Percentiles rank a stretch among this genome's conserved stretches.
Conservation (phyloP, 139 green algal species). For the Mesostigma viride region DNA sequence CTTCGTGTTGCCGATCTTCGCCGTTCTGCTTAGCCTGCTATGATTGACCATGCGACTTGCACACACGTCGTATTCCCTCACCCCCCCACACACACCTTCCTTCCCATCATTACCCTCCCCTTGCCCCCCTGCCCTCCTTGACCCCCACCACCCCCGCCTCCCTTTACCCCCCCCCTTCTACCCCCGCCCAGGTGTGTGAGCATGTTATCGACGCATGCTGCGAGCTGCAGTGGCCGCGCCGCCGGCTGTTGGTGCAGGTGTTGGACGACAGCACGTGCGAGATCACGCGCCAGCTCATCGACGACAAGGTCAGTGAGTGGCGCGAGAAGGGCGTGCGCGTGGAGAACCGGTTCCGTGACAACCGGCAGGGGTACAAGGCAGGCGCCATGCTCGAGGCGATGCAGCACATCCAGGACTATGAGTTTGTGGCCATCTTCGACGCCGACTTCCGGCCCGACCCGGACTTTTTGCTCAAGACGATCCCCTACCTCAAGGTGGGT, state of each 20-base stretch:
- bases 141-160: too few relatives aligned
- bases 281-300: slow-evolving; percentile 40
- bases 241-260: slow-evolving; percentile 57
- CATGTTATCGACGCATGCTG: slow-evolving; percentile 62
- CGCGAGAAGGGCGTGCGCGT: slow-evolving; percentile 52
- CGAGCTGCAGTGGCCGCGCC: slow-evolving; percentile 55
- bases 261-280: slow-evolving; percentile 69
- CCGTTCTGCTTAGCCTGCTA: too few relatives aligned
- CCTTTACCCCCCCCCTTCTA: too few relatives aligned
- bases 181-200: slow-evolving; percentile 46
- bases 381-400: slow-evolving; percentile 52
- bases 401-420: slow-evolving; percentile 16
- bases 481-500: slow-evolving; percentile 33
- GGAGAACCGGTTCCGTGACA: slow-evolving; percentile 48
- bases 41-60: too few relatives aligned
- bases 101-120: too few relatives aligned
- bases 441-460: slow-evolving; percentile 70
- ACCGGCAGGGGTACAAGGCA: slow-evolving; percentile 73
- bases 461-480: slow-evolving; percentile 56
- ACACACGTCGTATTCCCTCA: too few relatives aligned
- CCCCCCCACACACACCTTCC: too few relatives aligned
- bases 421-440: slow-evolving; percentile 73
- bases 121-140: too few relatives aligned
- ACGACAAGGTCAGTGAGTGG: slow-evolving; percentile 16
- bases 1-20: too few relatives aligned